Conservation (phyloP, 78 protist genomes). For the Dictyostelium citrinum region DNA sequence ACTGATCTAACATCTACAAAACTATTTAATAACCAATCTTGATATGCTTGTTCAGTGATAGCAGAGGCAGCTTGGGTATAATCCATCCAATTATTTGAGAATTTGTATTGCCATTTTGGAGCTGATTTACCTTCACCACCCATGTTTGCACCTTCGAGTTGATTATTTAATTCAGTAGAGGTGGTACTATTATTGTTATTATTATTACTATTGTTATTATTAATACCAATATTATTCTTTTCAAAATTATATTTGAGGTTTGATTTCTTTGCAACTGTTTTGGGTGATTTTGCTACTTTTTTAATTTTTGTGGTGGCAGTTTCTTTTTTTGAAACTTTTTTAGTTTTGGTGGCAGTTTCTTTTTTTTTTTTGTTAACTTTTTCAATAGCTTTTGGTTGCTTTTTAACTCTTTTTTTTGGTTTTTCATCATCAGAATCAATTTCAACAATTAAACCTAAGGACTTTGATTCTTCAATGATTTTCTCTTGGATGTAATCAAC, state of each 20-base stretch:
- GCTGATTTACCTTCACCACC: neutral
- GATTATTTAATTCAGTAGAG: neutral
- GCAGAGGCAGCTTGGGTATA: conserved; percentile 54
- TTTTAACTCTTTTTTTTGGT: neutral
- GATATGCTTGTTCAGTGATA: conserved; percentile 50
- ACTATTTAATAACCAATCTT: conserved; percentile 65
- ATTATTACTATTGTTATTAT: neutral
- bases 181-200: neutral
- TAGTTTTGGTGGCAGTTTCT: neutral
- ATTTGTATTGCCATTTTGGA: conserved; percentile 45
- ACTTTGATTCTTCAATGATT: conserved; percentile 17
- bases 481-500: conserved; percentile 14
- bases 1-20: conserved; percentile 63
- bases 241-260: neutral
- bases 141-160: neutral
- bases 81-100: conserved; percentile 7
- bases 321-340: neutral
- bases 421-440: conserved; percentile 5
- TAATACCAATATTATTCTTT: neutral
- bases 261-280: neutral
- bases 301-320: neutral
- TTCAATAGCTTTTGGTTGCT: neutral
- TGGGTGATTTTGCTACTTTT: neutral
- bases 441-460: conserved; percentile 17
- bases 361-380: neutral